Conservation (phyloP, 2,329 filamentous ascomycete species). For the Colletotrichum filicis region DNA sequence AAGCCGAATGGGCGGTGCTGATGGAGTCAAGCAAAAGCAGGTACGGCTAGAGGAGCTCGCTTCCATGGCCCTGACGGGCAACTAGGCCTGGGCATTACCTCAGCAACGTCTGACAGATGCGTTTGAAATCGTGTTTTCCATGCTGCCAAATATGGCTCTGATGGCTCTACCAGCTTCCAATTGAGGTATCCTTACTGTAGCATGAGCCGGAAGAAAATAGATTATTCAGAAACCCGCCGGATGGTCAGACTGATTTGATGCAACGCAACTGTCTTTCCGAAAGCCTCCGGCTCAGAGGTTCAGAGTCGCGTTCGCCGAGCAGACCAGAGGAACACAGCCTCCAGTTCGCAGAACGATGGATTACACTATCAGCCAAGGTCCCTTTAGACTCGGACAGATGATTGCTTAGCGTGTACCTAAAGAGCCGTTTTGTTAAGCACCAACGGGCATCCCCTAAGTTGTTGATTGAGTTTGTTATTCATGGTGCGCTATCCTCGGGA, state of each 20-base stretch:
- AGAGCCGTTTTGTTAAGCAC: not conserved
- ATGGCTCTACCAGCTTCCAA: not conserved
- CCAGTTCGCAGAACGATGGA: conserved; percentile 18
- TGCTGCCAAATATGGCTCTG: conserved; percentile 24
- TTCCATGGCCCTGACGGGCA: not conserved
- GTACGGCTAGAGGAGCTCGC: not conserved
- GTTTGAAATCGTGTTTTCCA: conserved; percentile 27
- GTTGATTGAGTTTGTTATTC: not conserved
- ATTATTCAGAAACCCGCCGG: not conserved
- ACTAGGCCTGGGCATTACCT: conserved; percentile 28
- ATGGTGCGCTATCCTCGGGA: not conserved
- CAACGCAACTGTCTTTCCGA: conserved; percentile 15
- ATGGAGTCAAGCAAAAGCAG: not conserved
- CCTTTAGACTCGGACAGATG: conserved; percentile 19
- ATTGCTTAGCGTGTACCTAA: not conserved
- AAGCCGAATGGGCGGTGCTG: not conserved
- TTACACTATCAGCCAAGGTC: conserved; percentile 7
- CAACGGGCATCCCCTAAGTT: not conserved
- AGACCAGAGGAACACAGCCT: not conserved
- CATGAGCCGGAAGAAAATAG: conserved; percentile 6
- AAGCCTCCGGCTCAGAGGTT: conserved; percentile 17
- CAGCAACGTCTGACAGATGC: conserved; percentile 29
- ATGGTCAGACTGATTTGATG: conserved; percentile 24
- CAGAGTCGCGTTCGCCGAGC: conserved; percentile 23
- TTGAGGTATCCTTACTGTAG: not conserved